Base-by-base conservation (phyloP, 2,329 filamentous ascomycete genomes). In the Byssochlamys sp. region DNA sequence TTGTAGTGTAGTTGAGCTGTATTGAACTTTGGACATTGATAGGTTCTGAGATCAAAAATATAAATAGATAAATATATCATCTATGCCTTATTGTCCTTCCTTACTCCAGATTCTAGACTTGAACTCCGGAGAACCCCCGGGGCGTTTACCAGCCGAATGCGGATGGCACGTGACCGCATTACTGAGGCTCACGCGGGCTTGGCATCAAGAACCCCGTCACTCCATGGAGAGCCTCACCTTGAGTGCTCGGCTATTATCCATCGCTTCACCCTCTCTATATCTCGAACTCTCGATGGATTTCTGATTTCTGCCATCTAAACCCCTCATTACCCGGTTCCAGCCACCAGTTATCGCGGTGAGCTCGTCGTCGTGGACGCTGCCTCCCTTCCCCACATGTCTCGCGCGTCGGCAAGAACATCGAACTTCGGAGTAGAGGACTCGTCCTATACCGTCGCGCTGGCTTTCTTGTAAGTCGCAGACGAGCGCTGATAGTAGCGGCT, bases 311-410 rank as follows among this genome's bases (percentile, higher is more conserved):
- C 62, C 68, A 61, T 59, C 67, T 67, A 63, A 66, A 60, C 62
- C 58, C 57, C 58, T 57, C 48, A 58, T 50, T 65, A 53, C 55
- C 62, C 53, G 63, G 61, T 56, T 31, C 48, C 67, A 67, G 57
- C 59, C 56, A 59, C 60, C 56, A 57, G 59, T 58, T 62, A 57
- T 65, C 65, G 39, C 62, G 64, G 62, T 62, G 60, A 59, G 63
- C 63, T 66, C 63, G 61, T 66, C 56, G 64, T 64, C 58, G 63
- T 65, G 48, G 57, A 19, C 63, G 2, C 67, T 62, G 64, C 62
- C 63, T 66, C 67, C 67, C 67, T 69, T 74, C 72, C 71, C 73
- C 73, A 74, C 72, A 75, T 75, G 72, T 75, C 72, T 74, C 68
- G 72, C 72, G 67, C 72, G 68, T 71, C 71, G 69, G 69, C 66